phyloP scores from a whole-genome alignment of 2,329 filamentous ascomycete genomes.

The Fusarium citri region DNA sequence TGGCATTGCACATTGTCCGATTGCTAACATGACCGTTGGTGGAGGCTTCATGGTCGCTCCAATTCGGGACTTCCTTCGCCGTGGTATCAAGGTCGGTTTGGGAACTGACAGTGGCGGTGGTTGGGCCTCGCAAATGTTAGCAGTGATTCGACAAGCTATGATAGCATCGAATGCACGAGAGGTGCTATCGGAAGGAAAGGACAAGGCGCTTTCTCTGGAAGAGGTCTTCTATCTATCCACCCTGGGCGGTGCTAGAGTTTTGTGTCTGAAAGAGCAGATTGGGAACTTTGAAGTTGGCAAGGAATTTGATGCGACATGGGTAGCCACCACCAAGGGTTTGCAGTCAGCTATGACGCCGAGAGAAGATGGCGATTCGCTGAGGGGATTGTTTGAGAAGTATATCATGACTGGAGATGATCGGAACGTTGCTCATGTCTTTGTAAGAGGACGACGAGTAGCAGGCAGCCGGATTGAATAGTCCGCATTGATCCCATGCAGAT shows the following conservation, averaged over 20 bases:
- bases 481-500: too few relatives aligned
- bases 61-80: constrained; percentile 9
- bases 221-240: constrained; percentile 17
- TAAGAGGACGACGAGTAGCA: not conserved
- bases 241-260: constrained; percentile 1
- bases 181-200: not conserved
- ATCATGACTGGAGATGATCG: constrained; percentile 22
- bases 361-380: constrained; percentile 5
- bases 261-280: constrained; percentile 3
- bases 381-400: constrained; percentile 18
- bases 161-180: constrained; percentile 19
- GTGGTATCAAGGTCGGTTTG: constrained; percentile 10
- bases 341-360: constrained; percentile 9
- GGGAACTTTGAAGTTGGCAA: constrained; percentile 16
- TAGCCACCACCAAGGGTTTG: constrained; percentile 1
- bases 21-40: constrained; percentile 19
- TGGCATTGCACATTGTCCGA: constrained; percentile 11
- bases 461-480: not conserved
- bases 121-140: constrained; percentile 21
- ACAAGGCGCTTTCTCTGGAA: constrained; percentile 18
- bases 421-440: constrained; percentile 17
- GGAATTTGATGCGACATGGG: constrained; percentile 18
- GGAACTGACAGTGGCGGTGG: constrained; percentile 19
- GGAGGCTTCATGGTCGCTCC: constrained; percentile 24
- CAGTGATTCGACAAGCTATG: constrained; percentile 21